Base-by-base conservation (phyloP, 164 flowering plant species). In the Saururus chinensis region DNA sequence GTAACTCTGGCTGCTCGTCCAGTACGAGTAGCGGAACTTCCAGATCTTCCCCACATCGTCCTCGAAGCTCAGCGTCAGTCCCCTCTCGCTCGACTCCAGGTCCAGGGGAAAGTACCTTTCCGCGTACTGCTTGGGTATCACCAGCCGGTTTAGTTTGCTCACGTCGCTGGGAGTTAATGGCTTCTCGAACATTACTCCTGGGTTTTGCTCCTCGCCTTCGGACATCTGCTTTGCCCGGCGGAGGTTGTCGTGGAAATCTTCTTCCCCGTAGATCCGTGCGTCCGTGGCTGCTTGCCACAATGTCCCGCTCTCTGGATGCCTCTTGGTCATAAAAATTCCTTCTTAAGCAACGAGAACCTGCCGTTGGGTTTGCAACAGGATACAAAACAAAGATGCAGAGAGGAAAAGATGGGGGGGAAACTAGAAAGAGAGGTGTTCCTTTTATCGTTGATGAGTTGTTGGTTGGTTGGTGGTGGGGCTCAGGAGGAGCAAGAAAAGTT, bases 1-100 rank as follows among this genome's bases (percentile, higher is more conserved):
- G 67, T 91, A 91, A 81, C 97, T 88, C 62, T 90, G 97, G 73
- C 97, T 90, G 64, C 93, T 86, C 66, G 80, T 90, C 97, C 98
- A 91, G 60, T 91, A 91, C 1, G 95, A 86, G 80, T 91, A 91
- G 11, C 98, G 73, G 59, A 91, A 88, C 64, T 82, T 60, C 97
- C 97, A 87, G 19, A 65, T 26, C 79, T 84, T 84, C 16, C 91
- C 92, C 0, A 68, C 57, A 74, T 87, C 92, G 61, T 88, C 92
- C 68, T 92, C 95, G 74, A 92, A 92, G 58, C 80, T 75, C 64
- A 92, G 82, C n/a, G 84, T 66, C 69, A 81, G 24, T 1, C 93
- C 96, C 55, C 76, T 82, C 25, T 82, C 86, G 7, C 59, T 81
- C 13, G 81, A 63, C 59, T 72, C 84, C 14, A 61, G 68, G 45